Conservation (phyloP, 306 rosid genomes). For the Glycine tomentella region DNA sequence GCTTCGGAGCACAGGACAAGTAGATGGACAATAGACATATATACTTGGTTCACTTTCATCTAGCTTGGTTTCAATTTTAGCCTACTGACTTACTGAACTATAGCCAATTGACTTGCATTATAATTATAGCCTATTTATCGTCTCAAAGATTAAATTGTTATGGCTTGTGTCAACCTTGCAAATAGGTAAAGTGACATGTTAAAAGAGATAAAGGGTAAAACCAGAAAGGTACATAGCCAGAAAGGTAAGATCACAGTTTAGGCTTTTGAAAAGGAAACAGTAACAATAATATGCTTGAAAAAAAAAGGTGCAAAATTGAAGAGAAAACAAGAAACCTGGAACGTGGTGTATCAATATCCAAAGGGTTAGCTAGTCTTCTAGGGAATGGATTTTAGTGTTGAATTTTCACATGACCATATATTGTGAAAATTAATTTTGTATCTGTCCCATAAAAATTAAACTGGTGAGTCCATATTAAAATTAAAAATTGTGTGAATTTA, state of each 20-base stretch:
- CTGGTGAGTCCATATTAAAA: not conserved
- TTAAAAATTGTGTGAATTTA: not conserved
- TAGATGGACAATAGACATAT: not conserved
- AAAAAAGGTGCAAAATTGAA: constrained; percentile 47
- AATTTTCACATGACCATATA: too few species aligned
- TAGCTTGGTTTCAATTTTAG: constrained; percentile 27
- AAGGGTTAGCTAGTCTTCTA: too few species aligned
- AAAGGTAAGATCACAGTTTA: constrained; percentile 51
- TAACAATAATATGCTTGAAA: constrained; percentile 46
- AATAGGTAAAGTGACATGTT: constrained; percentile 44
- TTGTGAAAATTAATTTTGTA: too few species aligned
- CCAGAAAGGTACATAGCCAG: constrained; percentile 22
- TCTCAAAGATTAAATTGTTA: constrained; percentile 26
- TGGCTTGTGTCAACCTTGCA: constrained; percentile 33
- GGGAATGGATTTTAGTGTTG: too few species aligned
- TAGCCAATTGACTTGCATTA: not conserved
- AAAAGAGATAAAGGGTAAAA: constrained; percentile 40
- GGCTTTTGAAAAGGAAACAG: constrained; percentile 56
- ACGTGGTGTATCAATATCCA: constrained; percentile 4
- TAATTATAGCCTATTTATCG: not conserved
- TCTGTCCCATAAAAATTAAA: too few species aligned
- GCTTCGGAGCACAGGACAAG: constrained; percentile 3
- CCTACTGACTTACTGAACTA: not conserved
- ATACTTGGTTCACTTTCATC: constrained; percentile 31
- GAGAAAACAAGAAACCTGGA: constrained; percentile 25